These are phyloP conservation scores for Colletotrichum caudatum DNA, from an alignment of 2,329 filamentous ascomycete species.

Conservation along the genomic window DNA sequence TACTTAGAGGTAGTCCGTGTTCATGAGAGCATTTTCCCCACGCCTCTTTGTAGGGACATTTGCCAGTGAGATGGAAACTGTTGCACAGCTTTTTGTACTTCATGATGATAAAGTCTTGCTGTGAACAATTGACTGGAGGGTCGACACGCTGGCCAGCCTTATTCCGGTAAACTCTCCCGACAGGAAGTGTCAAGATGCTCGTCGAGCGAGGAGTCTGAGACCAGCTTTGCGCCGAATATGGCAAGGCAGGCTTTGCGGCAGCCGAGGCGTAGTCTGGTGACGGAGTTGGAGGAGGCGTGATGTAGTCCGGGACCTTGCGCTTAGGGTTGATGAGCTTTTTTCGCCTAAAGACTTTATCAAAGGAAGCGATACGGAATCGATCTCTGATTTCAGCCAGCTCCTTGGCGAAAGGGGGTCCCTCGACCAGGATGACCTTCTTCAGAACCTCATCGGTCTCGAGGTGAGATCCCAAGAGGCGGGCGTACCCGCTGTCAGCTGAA, in stretches of 20 bases:
- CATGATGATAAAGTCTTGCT: constrained; percentile 43
- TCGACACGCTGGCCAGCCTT: constrained; percentile 49
- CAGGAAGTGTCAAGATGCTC: background rate
- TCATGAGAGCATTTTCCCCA: constrained; percentile 45
- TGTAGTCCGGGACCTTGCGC: constrained; percentile 42
- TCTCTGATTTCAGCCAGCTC: constrained; percentile 51
- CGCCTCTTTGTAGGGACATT: constrained; percentile 35
- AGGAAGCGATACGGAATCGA: constrained; percentile 46
- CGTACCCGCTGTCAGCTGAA: constrained; percentile 57
- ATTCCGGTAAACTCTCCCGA: constrained; percentile 43
- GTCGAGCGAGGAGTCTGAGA: background rate
- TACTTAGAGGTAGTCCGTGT: constrained; percentile 45
- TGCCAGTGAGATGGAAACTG: constrained; percentile 48
- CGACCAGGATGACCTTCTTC: constrained; percentile 52
- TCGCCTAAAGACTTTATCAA: constrained; percentile 45
- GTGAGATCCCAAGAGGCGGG: constrained; percentile 53
- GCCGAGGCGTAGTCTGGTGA: constrained; percentile 42
- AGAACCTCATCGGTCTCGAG: constrained; percentile 44
- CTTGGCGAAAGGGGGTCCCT: constrained; percentile 53
- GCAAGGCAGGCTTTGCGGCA: constrained; percentile 23
- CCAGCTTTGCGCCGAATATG: background rate
- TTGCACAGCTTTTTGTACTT: constrained; percentile 51
- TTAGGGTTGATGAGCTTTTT: constrained; percentile 45
- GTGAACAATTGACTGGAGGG: constrained; percentile 41
- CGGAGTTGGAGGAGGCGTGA: constrained; percentile 43